These are phyloP conservation scores for Lathyrus sativus DNA, from an alignment of 306 rosid genomes.

Conservation along the genomic window DNA sequence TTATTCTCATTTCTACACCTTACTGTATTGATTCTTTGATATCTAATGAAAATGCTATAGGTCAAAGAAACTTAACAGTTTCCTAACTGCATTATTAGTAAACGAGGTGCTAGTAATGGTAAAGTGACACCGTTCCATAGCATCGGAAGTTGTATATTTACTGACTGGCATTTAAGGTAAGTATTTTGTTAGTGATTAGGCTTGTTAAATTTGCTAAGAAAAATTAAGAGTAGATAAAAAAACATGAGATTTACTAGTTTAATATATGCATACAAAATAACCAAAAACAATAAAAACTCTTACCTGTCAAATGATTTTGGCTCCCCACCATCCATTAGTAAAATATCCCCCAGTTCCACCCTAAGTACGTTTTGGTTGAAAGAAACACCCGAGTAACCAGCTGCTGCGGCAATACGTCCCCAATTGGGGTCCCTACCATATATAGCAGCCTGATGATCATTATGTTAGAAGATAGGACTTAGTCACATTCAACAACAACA, in stretches of 20 bases:
- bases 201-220: conserved; percentile 5
- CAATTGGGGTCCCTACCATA: conserved; percentile 96
- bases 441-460: conserved; percentile 70
- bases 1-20: not conserved
- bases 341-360: conserved; percentile 76
- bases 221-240: not conserved
- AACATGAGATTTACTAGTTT: conserved; percentile 1
- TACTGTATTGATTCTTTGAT: conserved; percentile 1
- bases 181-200: not conserved
- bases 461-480: conserved; percentile 23
- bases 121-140: conserved; percentile 8
- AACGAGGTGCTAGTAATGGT: not conserved
- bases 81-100: conserved; percentile 8
- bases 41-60: not conserved
- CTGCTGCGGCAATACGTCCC: conserved; percentile 96
- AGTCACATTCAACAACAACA: conserved; percentile 12
- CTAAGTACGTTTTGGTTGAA: conserved; percentile 72
- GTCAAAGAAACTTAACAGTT: not conserved
- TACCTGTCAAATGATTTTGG: conserved; percentile 84
- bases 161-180: conserved; percentile 14
- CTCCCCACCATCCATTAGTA: conserved; percentile 85
- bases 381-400: conserved; percentile 84
- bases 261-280: conserved; percentile 23
- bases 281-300: not conserved
- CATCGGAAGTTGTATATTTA: conserved; percentile 3